Base-by-base conservation (phyloP, 495 filamentous ascomycete genomes). In the Jackrogersella minutella region DNA sequence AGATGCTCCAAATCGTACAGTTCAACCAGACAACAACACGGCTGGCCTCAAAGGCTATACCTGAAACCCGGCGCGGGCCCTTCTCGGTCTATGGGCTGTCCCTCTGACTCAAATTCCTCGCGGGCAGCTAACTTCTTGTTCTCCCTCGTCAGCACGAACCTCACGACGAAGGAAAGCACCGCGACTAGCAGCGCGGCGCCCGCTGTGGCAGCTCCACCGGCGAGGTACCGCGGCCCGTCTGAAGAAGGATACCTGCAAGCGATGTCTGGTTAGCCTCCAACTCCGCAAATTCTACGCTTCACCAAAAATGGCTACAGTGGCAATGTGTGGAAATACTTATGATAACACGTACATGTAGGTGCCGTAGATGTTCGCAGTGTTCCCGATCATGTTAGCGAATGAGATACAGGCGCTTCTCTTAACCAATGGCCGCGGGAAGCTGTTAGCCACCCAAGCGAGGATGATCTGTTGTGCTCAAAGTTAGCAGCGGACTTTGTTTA, bases 361-460 rank as follows among this genome's bases (percentile, higher is more conserved):
- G 13, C 82, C 83, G 68, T 85, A 87, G 41, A 87, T 83, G 56
- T 80, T 85, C 2, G 78, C 79, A 17, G 77, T 69, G 68, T 87
- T 86, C 2, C 80, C 81, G 43, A 85, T 72, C 55, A 83, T 83
- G 65, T 86, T 87, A 39, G 81, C 80, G 55, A 87, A 85, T 22
- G 83, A 81, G 13, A 88, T 73, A 13, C 78, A 72, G 7, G 76
- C 80, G 6, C 84, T 82, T 14, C 83, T 79, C 73, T 85, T 86
- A 44, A 83, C 84, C 7, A 80, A 69, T 0, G 84, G 82, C 5
- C 85, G 78, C 1, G 81, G 81, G 28, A 85, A 80, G n/a, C 81
- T 84, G 53, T 80, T 79, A 10, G 80, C 79, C 0, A 82, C 76
- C 85, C 85, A 87, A 7, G 81, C 78, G 2, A 86, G 64, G 30